Evolutionary conservation across 257 asterid genomes (phyloP), one percentile per base, ranked within the genome.

Genomic region (Capsicum rhomboideum): DNA sequence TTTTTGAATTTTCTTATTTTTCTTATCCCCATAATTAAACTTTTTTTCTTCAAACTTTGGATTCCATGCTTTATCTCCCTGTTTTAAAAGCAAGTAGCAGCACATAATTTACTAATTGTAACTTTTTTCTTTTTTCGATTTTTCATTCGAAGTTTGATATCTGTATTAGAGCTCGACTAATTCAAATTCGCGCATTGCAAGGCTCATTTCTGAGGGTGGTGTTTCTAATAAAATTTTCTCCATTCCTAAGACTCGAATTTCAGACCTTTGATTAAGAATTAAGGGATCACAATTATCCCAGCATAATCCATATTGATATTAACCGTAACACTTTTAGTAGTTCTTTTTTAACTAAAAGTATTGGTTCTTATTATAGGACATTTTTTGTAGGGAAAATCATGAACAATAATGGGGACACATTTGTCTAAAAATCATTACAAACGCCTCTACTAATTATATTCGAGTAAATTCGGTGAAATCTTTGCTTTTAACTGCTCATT

Each of bases 391-490:
- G 89, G 83, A 82, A 86, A 58, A 85, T 85, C 67, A 80, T 87
- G 86, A 86, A 83, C 87, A 63, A 84, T 84, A 83, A 89, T 85
- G 85, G 89, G 88, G 64, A 82, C 86, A 89, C 91, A 87, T 88
- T 86, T 90, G 86, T 72, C 59, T 64, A 56, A 40, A 84, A 84
- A 88, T 87, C 86, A 87, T 90, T 86, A 83, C 46, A 77, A 28
- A 49, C 12, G 16, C 61, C 34, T 16, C 4, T 28, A 26, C 44
- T 74, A 74, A 74, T 74, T 74, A 69, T 83, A 78, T 81, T 26
- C 46, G 31, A 50, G 64, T 29, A 79, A 83, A 53, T 83, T 79
- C 78, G 63, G 56, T 77, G 26, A 26, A 77, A 26, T 50, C 63
- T 77, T 77, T 50, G 16, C 63, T 77, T 77, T 77, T 77, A 50